Evolutionary conservation across 2,329 filamentous ascomycete genomes (phyloP), one percentile per base, ranked within the genome.

Genomic region (Fusarium sp.): DNA sequence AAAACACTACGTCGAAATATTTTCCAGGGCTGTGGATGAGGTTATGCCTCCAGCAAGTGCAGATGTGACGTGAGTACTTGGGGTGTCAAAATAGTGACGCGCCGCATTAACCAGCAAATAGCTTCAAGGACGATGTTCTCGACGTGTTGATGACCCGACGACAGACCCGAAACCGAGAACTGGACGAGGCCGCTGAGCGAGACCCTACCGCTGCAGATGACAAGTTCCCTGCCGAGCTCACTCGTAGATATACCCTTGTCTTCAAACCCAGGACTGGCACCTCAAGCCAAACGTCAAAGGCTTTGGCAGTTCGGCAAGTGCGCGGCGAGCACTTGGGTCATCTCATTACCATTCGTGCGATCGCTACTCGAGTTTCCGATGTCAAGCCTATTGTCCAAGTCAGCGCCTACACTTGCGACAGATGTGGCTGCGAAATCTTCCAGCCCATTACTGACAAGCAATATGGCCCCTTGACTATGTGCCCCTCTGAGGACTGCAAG

Each of bases 331-430:
- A 99, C 80, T 88, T 99, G 5, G 96, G 96, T 50, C 91, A 93
- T 76, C 88, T 99, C 70, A 98, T 99, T 80, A 98, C 96, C 7
- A 89, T 99, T 52, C 91, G 96, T 63, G 95, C 95, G 71, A 99
- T 99, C 71, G 91, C 95, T 5, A 99, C 96, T 2, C 89, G 96
- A 78, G 96, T 98, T 3, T 98, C 96, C 4, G 96, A 99, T 78
- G 96, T 99, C 76, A 99, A 99, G 85, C 96, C 96, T 40, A 91
- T 96, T 14, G 93, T 98, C n/a, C 93, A 95, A 79, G 97, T 99
- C 78, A 98, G 97, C 80, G 96, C 96, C 40, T 99, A 99, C 82
- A 96, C 95, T 57, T 99, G 96, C 83, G 96, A 99, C 81, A 91
- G 94, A 68, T 99, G 96, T 78, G 96, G 96, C 64, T 95, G 92